Conservation (phyloP, 2,329 filamentous ascomycete species). For the Aspergillus piperis region DNA sequence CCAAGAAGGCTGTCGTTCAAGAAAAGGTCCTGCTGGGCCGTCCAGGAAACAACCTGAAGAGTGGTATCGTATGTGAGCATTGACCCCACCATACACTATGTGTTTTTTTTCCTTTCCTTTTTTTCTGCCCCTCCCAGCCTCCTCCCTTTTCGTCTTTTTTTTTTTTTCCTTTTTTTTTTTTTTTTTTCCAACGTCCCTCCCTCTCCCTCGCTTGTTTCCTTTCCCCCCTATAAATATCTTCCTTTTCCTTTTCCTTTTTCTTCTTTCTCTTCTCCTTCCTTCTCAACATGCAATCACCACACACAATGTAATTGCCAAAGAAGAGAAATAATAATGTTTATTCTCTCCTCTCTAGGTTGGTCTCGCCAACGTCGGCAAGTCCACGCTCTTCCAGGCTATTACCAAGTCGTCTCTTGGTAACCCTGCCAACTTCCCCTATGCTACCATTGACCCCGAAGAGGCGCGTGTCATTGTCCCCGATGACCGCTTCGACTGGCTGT, state of each 20-base stretch:
- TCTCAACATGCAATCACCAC: slow-evolving; percentile 12
- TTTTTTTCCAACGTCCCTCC: slow-evolving; percentile 26
- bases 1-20: slow-evolving; percentile 88
- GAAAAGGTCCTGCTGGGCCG: slow-evolving; percentile 96
- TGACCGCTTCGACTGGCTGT: slow-evolving; percentile 93
- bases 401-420: slow-evolving; percentile 97
- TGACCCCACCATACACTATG: slow-evolving; percentile 35
- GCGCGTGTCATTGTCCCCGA: slow-evolving; percentile 96
- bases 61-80: slow-evolving; percentile 86
- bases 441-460: slow-evolving; percentile 98
- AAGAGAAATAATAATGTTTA: slow-evolving; percentile 9
- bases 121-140: slow-evolving; percentile 26
- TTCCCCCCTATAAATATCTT: slow-evolving; percentile 3
- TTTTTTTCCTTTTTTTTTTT: slow-evolving; percentile 17
- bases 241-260: neutral
- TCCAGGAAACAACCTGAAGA: slow-evolving; percentile 97
- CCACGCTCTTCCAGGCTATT: slow-evolving; percentile 98
- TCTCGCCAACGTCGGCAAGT: slow-evolving; percentile 98
- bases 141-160: slow-evolving; percentile 2
- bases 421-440: slow-evolving; percentile 98
- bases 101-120: slow-evolving; percentile 25
- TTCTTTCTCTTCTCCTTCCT: slow-evolving; percentile 10
- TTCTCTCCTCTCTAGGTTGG: slow-evolving; percentile 67
- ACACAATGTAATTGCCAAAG: slow-evolving; percentile 12
- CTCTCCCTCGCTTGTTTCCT: slow-evolving; percentile 17